These are phyloP conservation scores for Eutrema japonicum DNA, from an alignment of 345 rosid species.

Conservation along the genomic window DNA sequence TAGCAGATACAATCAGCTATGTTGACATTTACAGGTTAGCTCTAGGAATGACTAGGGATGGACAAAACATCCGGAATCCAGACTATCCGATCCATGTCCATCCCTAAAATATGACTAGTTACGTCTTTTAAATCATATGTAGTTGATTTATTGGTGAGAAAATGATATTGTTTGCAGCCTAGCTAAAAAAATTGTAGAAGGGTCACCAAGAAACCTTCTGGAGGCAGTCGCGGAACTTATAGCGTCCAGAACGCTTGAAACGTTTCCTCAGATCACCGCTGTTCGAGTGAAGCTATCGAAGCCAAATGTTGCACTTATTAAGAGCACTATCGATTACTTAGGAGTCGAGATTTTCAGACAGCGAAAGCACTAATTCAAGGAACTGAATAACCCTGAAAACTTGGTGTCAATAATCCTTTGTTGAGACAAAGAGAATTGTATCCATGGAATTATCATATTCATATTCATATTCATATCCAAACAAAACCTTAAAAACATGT, in stretches of 20 bases:
- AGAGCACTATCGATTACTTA: conserved; percentile 70
- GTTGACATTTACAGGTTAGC: conserved; percentile 77
- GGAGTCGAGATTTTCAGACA: conserved; percentile 80
- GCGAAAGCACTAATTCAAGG: conserved; percentile 21
- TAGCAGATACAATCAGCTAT: conserved; percentile 75
- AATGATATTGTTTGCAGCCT: conserved; percentile 52
- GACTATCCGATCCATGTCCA: too few relatives aligned
- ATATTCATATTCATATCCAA: conserved; percentile 5
- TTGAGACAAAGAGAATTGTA: background rate
- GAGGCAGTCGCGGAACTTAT: conserved; percentile 79
- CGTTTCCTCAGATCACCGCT: conserved; percentile 55
- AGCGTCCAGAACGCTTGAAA: conserved; percentile 58
- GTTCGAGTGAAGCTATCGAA: conserved; percentile 72
- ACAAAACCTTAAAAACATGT: conserved; percentile 3
- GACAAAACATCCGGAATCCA: too few relatives aligned
- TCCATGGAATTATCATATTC: background rate
- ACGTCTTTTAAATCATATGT: background rate
- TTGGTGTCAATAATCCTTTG: conserved; percentile 17
- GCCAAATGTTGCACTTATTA: conserved; percentile 83
- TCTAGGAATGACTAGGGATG: background rate
- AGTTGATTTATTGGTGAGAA: conserved; percentile 2
- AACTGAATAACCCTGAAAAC: background rate
- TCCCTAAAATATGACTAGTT: background rate
- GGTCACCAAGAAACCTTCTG: conserved; percentile 64
- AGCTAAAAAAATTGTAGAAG: conserved; percentile 72